Percentiles rank a stretch among this genome's conserved stretches.
Evolutionary conservation across 352 stramenopile genomes (phyloP).

Genomic region (Globisporangium iwayamae): DNA sequence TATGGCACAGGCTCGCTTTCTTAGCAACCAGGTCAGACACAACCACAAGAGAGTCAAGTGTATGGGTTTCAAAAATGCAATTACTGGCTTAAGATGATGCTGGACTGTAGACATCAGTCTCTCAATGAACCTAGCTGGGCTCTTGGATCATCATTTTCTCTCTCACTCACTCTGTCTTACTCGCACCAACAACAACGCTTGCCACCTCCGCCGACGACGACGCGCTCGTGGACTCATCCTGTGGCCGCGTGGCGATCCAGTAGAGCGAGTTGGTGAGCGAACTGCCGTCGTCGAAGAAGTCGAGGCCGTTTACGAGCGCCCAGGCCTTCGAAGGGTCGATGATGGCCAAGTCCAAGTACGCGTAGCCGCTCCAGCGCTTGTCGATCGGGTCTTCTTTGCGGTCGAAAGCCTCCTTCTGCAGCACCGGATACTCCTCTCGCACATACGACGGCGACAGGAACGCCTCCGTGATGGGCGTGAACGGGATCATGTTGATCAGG

Average conservation of each 20-base stretch:
- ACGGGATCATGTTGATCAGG: conserved; percentile 91
- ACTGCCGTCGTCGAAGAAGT: conserved; percentile 84
- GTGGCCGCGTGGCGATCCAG: conserved; percentile 84
- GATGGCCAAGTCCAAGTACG: conserved; percentile 82
- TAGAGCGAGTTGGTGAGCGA: conserved; percentile 88
- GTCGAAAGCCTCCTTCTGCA: conserved; percentile 69
- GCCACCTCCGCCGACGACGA: background rate
- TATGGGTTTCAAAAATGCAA: background rate
- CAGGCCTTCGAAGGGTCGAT: conserved; percentile 71
- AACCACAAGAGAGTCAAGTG: background rate
- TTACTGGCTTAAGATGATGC: background rate
- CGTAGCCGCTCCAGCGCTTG: conserved; percentile 79
- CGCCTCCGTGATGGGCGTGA: conserved; percentile 80
- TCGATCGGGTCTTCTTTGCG: conserved; percentile 59
- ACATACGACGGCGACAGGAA: conserved; percentile 74
- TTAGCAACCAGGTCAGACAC: conserved; percentile 16
- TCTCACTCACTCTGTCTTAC: background rate
- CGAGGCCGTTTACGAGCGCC: conserved; percentile 56
- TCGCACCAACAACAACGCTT: background rate
- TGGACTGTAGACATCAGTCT: too few relatives aligned
- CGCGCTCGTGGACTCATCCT: conserved; percentile 7
- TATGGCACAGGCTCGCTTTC: conserved; percentile 38
- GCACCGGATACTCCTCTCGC: conserved; percentile 71
- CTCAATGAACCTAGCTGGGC: too few relatives aligned
- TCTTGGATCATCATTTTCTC: too few relatives aligned